Base-by-base conservation (phyloP, 2,329 filamentous ascomycete species). In the Colletotrichum tabaci region DNA sequence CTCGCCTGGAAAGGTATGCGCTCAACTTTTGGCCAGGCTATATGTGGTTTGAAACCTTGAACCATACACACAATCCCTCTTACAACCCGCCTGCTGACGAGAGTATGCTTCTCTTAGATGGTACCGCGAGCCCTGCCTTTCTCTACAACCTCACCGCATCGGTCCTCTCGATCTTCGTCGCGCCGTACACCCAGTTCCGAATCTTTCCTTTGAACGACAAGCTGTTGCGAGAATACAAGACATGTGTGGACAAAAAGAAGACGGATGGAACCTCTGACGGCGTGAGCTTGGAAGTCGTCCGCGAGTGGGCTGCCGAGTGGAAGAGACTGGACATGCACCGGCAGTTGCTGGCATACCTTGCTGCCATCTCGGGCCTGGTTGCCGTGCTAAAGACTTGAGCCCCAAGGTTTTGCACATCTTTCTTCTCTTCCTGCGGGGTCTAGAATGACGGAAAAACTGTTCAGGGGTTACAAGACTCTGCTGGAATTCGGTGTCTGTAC, bases 1-100 rank as follows among this genome's bases (percentile, higher is more conserved):
- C 42, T 61, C 30, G 56, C 67, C 12, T 46, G 57, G 63, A 71
- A 71, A 40, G 50, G 63, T 67, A 57, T 42, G 56, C 49, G 26
- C 21, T 2, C 49, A 18, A 30, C 23, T 4, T 26, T 26, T 26
- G 26, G 26, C 26, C 26, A 26, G 26, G 26, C 26, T 26, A 26
- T 4, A 26, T 26, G 26, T 26, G 3, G 26, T 26, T 26, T 26
- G 3, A 26, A 26, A 26, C 26, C 23, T 38, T 5, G 42, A 18
- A 44, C 4, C 13, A 5, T 40, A 26, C 4, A 26, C 26, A 26
- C 3, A 26, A 4, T 26, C 4, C 26, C 26, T 26, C 4, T 26
- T 26, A 26, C 26, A 26, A 26, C 1, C 26, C 4, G 3, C 4
- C 26, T 35, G 2, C 44, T 60, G 3, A 52, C 46, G 16, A n/a